phyloP scores from a whole-genome alignment of 768 basidiomycete genomes.

The Amanita rimosa region DNA sequence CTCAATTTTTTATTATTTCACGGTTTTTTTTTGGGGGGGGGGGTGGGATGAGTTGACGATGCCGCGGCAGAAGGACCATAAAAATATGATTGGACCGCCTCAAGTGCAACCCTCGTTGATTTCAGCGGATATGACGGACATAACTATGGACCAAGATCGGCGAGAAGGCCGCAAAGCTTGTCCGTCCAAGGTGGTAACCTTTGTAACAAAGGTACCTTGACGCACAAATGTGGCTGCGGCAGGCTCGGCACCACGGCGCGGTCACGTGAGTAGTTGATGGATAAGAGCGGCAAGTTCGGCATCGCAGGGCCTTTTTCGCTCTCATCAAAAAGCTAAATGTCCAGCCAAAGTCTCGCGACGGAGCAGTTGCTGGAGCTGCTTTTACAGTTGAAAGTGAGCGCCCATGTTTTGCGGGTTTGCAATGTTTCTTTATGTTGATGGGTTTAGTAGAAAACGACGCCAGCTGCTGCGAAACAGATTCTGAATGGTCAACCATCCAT shows the following conservation, averaged over 20 bases:
- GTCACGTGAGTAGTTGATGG: neutral
- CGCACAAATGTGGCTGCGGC: neutral
- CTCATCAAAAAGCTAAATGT: no score
- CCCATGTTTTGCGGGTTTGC: no score
- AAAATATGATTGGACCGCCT: neutral
- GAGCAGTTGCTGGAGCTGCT: constrained; percentile 69
- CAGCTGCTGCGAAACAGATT: constrained; percentile 55
- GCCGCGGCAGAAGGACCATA: no score
- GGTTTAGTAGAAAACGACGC: constrained; percentile 72
- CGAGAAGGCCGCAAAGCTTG: neutral
- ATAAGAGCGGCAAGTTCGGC: constrained; percentile 1
- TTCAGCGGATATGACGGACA: neutral
- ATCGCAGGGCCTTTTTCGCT: neutral
- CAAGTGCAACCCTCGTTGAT: neutral
- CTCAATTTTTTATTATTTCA: no score
- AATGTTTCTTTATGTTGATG: neutral
- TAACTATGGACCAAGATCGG: neutral
- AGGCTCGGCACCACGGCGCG: neutral
- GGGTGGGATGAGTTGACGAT: no score
- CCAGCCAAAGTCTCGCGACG: constrained; percentile 38
- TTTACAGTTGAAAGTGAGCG: constrained; percentile 53
- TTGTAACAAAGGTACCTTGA: no score
- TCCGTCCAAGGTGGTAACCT: neutral
- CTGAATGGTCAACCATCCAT: constrained; percentile 67
- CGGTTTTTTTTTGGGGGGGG: no score